Base-by-base conservation (phyloP, 176 grass and related monocot genomes). In the Carex cristatella region DNA sequence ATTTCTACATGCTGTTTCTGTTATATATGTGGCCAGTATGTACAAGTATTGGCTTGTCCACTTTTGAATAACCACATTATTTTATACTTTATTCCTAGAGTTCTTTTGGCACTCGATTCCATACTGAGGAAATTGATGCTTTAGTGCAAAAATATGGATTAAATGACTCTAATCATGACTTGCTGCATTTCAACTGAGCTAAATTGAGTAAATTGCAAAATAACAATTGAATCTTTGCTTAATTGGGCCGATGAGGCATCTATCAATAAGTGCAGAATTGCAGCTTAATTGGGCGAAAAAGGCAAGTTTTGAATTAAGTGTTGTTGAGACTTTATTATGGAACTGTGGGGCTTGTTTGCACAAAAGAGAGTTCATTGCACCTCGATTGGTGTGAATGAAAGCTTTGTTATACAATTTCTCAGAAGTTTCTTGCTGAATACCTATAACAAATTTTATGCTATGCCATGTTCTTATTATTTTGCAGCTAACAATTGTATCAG, bases 401-500 rank as follows among this genome's bases (percentile, higher is more conserved):
- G 49, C 49, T 33, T 55, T 55, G 16, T 32, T 77, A 27, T 53
- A 55, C 44, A 77, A 32, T 54, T 54, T 56, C 32, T 27, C 31
- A 1, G 15, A 10, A 48, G 3, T 14, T 48, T 72, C 40, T 28
- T 63, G 61, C 61, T 72, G 32, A 72, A 48, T 70, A 9, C 37
- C 35, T 38, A 70, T 70, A 38, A 16, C 32, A 46, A 46, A 46
- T 46, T 70, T 70, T 70, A 80, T 67, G 61, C 38, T 49, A 83
- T 63, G 11, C 15, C 31, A 14, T 14, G 69, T 53, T 27, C 10
- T 10, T 79, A 73, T 38, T 19, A 70, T 73, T 79, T 84, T 94
- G 42, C 85, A 99, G 96, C 76, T 92, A 84, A 99, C 90, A 33
- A 85, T 95, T 94, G 93, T 99, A 84, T 99, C 96, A 9, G 93